Conservation (phyloP, 2,329 filamentous ascomycete species). For the Diplodia corticola region DNA sequence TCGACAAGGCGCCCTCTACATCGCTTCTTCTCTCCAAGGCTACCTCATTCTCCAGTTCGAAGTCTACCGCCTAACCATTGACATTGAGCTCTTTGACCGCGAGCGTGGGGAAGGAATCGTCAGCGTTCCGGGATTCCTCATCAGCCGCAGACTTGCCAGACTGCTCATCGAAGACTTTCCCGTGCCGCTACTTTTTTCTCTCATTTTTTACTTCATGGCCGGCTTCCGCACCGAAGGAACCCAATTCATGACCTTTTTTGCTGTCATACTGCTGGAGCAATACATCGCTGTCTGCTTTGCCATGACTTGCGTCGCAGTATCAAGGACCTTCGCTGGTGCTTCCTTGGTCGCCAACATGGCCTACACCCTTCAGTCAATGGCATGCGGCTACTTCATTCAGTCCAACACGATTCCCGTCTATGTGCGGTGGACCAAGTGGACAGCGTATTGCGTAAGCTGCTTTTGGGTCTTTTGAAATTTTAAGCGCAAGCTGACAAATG, state of each 20-base stretch:
- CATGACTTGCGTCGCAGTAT: slow-evolving; percentile 64
- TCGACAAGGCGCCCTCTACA: slow-evolving; percentile 71
- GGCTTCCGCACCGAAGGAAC: slow-evolving; percentile 64
- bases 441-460: slow-evolving; percentile 53
- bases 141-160: slow-evolving; percentile 68
- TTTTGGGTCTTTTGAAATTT: background rate
- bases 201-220: slow-evolving; percentile 77
- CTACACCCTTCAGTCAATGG: slow-evolving; percentile 72
- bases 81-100: slow-evolving; percentile 74
- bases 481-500: background rate
- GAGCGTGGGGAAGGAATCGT: slow-evolving; percentile 74
- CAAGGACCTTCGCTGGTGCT: slow-evolving; percentile 68
- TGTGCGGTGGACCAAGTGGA: slow-evolving; percentile 75
- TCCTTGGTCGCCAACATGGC: slow-evolving; percentile 71
- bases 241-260: slow-evolving; percentile 73
- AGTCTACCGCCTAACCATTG: slow-evolving; percentile 71
- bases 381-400: slow-evolving; percentile 76
- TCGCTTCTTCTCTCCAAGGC: slow-evolving; percentile 68
- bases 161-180: slow-evolving; percentile 71
- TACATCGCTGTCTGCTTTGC: slow-evolving; percentile 74
- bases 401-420: slow-evolving; percentile 72
- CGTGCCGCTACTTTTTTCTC: slow-evolving; percentile 68
- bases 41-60: slow-evolving; percentile 77
- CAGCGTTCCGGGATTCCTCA: slow-evolving; percentile 65
- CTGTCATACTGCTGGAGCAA: slow-evolving; percentile 67